These are phyloP conservation scores for Galerina marginata DNA, from an alignment of 768 basidiomycete genomes.

Conservation along the genomic window DNA sequence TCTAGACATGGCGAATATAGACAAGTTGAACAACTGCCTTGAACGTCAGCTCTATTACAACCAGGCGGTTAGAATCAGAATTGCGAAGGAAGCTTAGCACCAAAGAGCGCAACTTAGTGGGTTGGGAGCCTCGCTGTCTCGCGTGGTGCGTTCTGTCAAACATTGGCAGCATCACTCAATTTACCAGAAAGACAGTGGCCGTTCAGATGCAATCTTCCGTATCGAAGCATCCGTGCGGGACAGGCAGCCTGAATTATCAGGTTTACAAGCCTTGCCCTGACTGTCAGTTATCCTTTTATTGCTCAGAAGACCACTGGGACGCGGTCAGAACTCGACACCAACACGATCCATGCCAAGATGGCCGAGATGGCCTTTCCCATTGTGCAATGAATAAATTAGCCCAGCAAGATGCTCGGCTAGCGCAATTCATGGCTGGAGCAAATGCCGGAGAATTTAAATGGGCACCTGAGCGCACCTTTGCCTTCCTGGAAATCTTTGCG, in stretches of 20 bases:
- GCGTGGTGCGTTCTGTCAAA: neutral
- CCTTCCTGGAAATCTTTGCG: constrained; percentile 30
- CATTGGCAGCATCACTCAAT: neutral
- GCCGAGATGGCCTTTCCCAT: constrained; percentile 30
- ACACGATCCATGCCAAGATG: constrained; percentile 23
- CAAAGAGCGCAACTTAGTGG: no score
- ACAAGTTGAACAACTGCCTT: no score
- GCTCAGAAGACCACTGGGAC: constrained; percentile 32
- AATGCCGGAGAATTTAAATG: constrained; percentile 27
- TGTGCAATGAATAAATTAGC: constrained; percentile 34
- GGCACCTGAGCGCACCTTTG: constrained; percentile 35
- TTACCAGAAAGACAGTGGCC: constrained; percentile 21
- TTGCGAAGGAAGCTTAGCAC: no score
- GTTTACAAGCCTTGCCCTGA: constrained; percentile 29
- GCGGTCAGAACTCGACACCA: constrained; percentile 24
- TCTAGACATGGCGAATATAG: no score
- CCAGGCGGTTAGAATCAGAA: no score
- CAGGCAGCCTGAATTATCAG: neutral
- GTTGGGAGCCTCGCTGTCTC: no score
- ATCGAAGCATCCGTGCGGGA: constrained; percentile 22
- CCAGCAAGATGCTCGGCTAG: constrained; percentile 25
- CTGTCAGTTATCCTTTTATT: constrained; percentile 35
- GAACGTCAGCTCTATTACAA: no score
- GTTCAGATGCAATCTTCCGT: constrained; percentile 31
- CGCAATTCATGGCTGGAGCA: constrained; percentile 19